Evolutionary conservation across 495 filamentous ascomycete genomes (phyloP).

Genomic region (Amphirosellinia nigrospora): DNA sequence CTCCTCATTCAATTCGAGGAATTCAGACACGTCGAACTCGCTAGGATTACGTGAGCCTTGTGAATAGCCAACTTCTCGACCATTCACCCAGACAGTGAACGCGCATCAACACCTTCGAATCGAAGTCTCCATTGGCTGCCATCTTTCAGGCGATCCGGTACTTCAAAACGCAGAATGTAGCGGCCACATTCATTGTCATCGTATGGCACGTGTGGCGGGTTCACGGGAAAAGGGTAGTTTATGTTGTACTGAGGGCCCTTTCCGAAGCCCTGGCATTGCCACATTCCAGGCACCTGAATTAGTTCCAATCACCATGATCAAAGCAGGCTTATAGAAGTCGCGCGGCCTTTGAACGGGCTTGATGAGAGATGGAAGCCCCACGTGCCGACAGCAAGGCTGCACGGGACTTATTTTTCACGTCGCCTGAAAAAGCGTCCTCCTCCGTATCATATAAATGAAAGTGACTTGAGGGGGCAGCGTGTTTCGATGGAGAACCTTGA

Average conservation of each 20-base stretch:
- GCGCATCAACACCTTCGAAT: slow-evolving; percentile 76
- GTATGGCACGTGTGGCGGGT: slow-evolving; percentile 65
- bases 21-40: slow-evolving; percentile 68
- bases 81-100: slow-evolving; percentile 72
- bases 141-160: slow-evolving; percentile 44
- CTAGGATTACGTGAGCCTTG: slow-evolving; percentile 71
- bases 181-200: slow-evolving; percentile 70
- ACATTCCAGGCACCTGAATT: slow-evolving; percentile 70
- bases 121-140: slow-evolving; percentile 57
- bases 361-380: slow-evolving; percentile 64
- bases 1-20: slow-evolving; percentile 46
- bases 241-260: slow-evolving; percentile 69
- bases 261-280: slow-evolving; percentile 72
- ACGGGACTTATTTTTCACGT: slow-evolving; percentile 40
- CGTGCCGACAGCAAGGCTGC: slow-evolving; percentile 57
- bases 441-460: slow-evolving; percentile 57
- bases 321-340: slow-evolving; percentile 46
- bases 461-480: slow-evolving; percentile 64
- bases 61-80: slow-evolving; percentile 67
- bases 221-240: slow-evolving; percentile 66
- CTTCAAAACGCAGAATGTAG: slow-evolving; percentile 61
- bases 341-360: slow-evolving; percentile 53
- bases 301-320: slow-evolving; percentile 54
- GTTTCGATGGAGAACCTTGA: slow-evolving; percentile 66
- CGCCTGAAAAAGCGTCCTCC: slow-evolving; percentile 37